Base-by-base conservation (phyloP, 75 land plant species). In the Chamaecyparis obtusa region DNA sequence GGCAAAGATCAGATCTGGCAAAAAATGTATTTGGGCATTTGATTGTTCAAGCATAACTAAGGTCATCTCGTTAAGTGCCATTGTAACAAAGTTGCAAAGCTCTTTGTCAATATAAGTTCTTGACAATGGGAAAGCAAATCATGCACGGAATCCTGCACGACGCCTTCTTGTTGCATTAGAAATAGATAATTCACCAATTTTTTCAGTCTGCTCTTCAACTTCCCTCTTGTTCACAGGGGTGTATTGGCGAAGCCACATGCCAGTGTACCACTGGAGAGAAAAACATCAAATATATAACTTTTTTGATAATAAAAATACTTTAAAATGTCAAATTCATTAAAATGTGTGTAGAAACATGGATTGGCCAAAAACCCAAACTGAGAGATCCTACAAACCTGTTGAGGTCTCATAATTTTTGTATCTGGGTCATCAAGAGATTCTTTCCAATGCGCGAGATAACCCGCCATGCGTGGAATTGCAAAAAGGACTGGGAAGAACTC, bases 391-490 rank as follows among this genome's bases (percentile, higher is more conserved):
- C 71, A 44, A 36, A 97, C 99, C 99, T 98, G 92, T 86, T 95
- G 97, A 51, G 99, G 99, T 85, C 99, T 91, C 92, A 98, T 98
- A 86, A 98, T 97, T 86, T 97, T 98, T 36, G 99, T 98, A 55
- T 98, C 99, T 85, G 99, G 99, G 90, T 97, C 97, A 89, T 94
- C 96, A 30, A 98, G 93, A 36, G 99, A 97, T 80, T 97, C 99
- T 69, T 91, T 84, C 99, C 99, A 97, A 88, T 98, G 99, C n/a
- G 99, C 91, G 39, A 98, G 91, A 82, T 97, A 98, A 14, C 99
- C 99, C 88, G 99, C 99, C 99, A 98, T 98, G 46, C 99, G 95
- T 76, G 99, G 99, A 37, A 95, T 94, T 13, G 99, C 99, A 91
- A 98, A 98, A 55, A 97, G 83, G 14, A 98, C 99, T 32, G 99